Percentiles rank a stretch among this genome's conserved stretches.
These are phyloP conservation scores for Fusarium staphyleae DNA, from an alignment of 2,329 filamentous ascomycete species.

Conservation along the genomic window DNA sequence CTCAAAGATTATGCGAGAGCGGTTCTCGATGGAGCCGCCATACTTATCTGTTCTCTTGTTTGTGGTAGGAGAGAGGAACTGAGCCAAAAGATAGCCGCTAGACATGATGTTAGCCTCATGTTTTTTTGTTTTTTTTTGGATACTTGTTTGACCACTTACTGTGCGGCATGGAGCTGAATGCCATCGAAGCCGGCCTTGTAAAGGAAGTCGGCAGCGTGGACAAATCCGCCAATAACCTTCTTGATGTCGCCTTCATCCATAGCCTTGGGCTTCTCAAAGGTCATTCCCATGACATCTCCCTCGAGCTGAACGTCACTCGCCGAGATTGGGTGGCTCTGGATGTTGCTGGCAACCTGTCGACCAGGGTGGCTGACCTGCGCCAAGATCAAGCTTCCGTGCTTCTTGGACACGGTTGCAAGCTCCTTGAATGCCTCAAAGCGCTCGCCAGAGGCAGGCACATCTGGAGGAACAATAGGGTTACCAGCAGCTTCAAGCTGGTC, in stretches of 20 bases:
- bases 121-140: not conserved
- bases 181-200: slow-evolving; percentile 67
- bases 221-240: slow-evolving; percentile 65
- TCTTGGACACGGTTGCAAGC: slow-evolving; percentile 61
- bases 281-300: slow-evolving; percentile 35
- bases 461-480: slow-evolving; percentile 65
- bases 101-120: not conserved
- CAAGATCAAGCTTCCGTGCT: slow-evolving; percentile 65
- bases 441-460: slow-evolving; percentile 58
- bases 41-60: slow-evolving; percentile 62
- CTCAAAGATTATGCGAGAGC: slow-evolving; percentile 55
- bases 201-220: slow-evolving; percentile 66
- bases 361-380: slow-evolving; percentile 59
- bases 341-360: slow-evolving; percentile 53
- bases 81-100: slow-evolving; percentile 59
- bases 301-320: slow-evolving; percentile 49
- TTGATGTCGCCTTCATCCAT: slow-evolving; percentile 63
- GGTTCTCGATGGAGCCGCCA: slow-evolving; percentile 53
- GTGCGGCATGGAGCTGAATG: slow-evolving; percentile 58
- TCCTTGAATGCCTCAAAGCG: slow-evolving; percentile 68
- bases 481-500: slow-evolving; percentile 64
- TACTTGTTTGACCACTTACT: slow-evolving; percentile 40
- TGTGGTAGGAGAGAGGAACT: slow-evolving; percentile 59
- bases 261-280: slow-evolving; percentile 57
- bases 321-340: slow-evolving; percentile 49